These are phyloP conservation scores for Taxillus chinensis DNA, from an alignment of 164 flowering plant species.

Conservation along the genomic window DNA sequence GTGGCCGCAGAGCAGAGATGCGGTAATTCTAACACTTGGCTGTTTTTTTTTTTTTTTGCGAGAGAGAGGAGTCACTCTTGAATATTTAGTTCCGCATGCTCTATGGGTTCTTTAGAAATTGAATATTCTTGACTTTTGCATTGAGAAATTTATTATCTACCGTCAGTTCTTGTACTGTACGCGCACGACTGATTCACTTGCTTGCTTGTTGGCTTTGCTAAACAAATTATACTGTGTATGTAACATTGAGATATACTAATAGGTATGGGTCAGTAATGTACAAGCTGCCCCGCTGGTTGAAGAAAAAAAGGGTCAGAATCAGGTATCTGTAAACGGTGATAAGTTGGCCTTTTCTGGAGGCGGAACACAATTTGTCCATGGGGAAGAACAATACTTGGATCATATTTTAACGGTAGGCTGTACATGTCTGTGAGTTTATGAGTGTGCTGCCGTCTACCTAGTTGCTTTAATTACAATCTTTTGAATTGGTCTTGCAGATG, in stretches of 20 bases:
- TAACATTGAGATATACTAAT: conserved; percentile 3
- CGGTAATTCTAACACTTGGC: conserved; percentile 18
- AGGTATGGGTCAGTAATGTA: conserved; percentile 6
- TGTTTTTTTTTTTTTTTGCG: too few species aligned
- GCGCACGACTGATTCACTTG: background rate
- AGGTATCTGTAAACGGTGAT: background rate
- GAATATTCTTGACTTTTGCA: background rate
- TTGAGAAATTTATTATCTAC: background rate
- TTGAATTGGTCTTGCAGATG: conserved; percentile 34
- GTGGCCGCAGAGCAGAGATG: conserved; percentile 55
- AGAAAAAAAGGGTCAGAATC: conserved; percentile 1
- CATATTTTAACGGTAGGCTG: conserved; percentile 27
- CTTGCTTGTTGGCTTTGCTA: background rate
- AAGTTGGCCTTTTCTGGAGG: conserved; percentile 2
- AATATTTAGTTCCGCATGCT: too few species aligned
- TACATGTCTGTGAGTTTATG: background rate
- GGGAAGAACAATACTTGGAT: conserved; percentile 3
- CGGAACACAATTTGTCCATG: conserved; percentile 4
- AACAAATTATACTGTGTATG: background rate
- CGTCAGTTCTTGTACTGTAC: background rate
- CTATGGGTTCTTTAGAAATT: too few species aligned
- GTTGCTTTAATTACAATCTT: background rate
- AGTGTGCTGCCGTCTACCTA: background rate
- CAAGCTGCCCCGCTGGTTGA: background rate
- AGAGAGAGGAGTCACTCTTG: too few species aligned